These are phyloP conservation scores for Fusarium dlaminii DNA, from an alignment of 2,329 filamentous ascomycete genomes.

Conservation along the genomic window DNA sequence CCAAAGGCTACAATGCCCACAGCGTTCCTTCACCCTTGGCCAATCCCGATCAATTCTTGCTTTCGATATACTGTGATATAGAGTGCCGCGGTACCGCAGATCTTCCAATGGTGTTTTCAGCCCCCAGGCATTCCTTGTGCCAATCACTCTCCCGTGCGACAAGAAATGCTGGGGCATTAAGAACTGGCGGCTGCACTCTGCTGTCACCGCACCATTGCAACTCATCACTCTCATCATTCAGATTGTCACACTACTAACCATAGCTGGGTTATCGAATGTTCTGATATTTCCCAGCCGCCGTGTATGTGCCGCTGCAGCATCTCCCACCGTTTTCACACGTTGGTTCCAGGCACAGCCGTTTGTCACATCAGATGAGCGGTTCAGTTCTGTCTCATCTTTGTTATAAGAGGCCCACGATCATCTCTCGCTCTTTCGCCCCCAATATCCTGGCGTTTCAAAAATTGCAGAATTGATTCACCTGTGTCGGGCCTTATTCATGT, in stretches of 20 bases:
- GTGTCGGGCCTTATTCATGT: neutral
- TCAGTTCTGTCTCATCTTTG: conserved; percentile 5
- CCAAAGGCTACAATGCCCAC: neutral
- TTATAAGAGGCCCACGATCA: neutral
- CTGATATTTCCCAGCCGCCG: neutral
- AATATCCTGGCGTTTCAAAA: neutral
- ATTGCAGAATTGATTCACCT: neutral
- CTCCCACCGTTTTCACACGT: neutral
- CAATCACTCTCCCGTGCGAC: neutral
- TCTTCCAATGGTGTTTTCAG: neutral
- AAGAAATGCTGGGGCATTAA: neutral
- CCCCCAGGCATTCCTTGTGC: neutral
- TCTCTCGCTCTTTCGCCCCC: neutral
- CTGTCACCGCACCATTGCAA: neutral
- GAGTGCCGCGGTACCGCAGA: neutral
- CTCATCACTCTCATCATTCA: conserved; percentile 27
- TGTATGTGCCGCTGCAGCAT: neutral
- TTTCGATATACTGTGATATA: neutral
- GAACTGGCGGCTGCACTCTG: neutral
- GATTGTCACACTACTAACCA: neutral
- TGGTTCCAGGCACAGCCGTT: conserved; percentile 2
- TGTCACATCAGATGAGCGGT: conserved; percentile 4
- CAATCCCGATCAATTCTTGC: neutral
- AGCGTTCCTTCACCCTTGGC: neutral
- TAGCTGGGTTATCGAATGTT: neutral